Evolutionary conservation across 257 asterid species (phyloP).

Genomic region (Solanum tacnaense): DNA sequence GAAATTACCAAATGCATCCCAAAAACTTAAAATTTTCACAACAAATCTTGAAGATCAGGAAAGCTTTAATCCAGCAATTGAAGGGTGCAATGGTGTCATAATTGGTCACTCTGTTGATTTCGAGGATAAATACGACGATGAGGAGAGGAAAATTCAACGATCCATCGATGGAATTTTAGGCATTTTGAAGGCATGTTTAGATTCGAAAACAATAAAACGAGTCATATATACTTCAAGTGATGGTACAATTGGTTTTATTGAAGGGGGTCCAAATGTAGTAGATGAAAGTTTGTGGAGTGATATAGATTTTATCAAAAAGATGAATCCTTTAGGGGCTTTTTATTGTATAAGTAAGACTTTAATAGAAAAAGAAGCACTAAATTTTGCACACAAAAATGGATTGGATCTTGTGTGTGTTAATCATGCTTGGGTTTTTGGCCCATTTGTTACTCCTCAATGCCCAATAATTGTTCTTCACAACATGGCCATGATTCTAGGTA

Average conservation of each 20-base stretch:
- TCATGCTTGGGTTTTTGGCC: not conserved
- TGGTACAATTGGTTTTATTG: not conserved
- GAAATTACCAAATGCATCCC: not conserved
- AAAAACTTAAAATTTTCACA: not conserved
- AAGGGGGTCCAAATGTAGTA: not conserved
- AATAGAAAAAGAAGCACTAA: not conserved
- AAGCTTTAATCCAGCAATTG: not conserved
- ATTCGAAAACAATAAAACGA: constrained; percentile 29
- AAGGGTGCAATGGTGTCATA: not conserved
- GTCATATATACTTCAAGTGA: constrained; percentile 41
- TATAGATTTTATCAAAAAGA: constrained; percentile 7
- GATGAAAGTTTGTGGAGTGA: constrained; percentile 44
- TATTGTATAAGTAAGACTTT: not conserved
- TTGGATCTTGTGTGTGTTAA: not conserved
- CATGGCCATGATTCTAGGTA: not conserved
- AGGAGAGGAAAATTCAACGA: not conserved
- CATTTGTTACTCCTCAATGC: not conserved
- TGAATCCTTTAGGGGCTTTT: not conserved
- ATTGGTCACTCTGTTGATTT: not conserved
- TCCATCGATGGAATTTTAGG: not conserved
- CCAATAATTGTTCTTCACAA: not conserved
- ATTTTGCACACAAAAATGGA: not conserved
- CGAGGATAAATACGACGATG: not conserved
- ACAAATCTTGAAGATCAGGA: not conserved
- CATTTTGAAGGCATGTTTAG: constrained; percentile 10